Conservation (phyloP, 176 grass and related monocot species). For the Triticum urartu region DNA sequence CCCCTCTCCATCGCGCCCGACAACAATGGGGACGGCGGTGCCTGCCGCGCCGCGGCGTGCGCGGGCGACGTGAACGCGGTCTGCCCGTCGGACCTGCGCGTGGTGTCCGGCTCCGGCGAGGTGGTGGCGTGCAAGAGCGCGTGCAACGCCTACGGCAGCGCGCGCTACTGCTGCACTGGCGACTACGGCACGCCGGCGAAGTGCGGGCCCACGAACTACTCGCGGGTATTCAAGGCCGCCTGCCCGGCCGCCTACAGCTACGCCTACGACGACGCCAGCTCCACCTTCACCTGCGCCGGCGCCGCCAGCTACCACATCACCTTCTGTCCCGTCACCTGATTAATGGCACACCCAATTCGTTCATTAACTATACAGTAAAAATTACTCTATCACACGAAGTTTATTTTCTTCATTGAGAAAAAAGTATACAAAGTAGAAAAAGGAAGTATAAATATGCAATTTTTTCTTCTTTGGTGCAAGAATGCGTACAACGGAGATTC, state of each 20-base stretch:
- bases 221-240: conserved; percentile 79
- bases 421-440: no score
- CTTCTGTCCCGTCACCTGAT: conserved; percentile 61
- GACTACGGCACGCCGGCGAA: conserved; percentile 57
- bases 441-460: no score
- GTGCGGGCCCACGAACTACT: conserved; percentile 68
- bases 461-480: no score
- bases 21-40: neutral
- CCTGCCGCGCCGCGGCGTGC: conserved; percentile 29
- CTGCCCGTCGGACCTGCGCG: conserved; percentile 62
- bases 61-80: conserved; percentile 57
- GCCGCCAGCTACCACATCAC: conserved; percentile 56
- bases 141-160: conserved; percentile 68
- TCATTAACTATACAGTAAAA: no score
- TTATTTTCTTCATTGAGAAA: no score
- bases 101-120: neutral
- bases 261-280: conserved; percentile 80
- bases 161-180: conserved; percentile 85
- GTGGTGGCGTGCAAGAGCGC: conserved; percentile 77
- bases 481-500: no score
- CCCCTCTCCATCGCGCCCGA: conserved; percentile 45
- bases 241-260: conserved; percentile 90
- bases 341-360: no score
- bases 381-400: no score
- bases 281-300: conserved; percentile 75